Evolutionary conservation across 1,284 basidiomycete species (phyloP).

Genomic region (Tranzscheliella williamsii): DNA sequence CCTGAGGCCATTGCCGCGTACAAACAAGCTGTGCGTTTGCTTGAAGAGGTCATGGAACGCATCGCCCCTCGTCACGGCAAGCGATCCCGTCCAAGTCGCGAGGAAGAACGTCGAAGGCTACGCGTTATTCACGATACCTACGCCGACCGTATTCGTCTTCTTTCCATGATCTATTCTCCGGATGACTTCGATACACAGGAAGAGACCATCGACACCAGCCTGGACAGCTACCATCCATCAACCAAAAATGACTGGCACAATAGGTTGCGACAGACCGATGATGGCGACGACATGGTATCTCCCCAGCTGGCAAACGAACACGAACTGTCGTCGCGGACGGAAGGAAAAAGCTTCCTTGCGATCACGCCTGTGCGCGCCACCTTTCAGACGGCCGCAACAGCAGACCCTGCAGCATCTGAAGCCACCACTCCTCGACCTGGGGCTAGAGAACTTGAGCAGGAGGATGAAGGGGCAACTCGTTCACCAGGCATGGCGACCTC

Average conservation of each 20-base stretch:
- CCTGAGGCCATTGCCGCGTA: conserved; percentile 62
- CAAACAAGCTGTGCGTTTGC: conserved; percentile 58
- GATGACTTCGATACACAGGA: not conserved
- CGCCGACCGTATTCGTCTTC: conserved; percentile 60
- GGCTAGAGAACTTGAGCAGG: not conserved
- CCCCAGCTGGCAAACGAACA: conserved; percentile 3
- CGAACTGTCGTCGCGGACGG: too few species aligned
- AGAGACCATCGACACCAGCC: not conserved
- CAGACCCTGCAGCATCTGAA: too few species aligned
- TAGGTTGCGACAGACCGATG: not conserved
- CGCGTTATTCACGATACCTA: conserved; percentile 63
- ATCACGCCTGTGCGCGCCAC: conserved; percentile 15
- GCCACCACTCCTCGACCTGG: not conserved
- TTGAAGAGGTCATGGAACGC: conserved; percentile 62
- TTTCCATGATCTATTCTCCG: conserved; percentile 54
- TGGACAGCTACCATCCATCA: too few species aligned
- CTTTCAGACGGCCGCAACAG: not conserved
- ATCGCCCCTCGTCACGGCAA: conserved; percentile 55
- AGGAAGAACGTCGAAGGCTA: conserved; percentile 60
- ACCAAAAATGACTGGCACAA: conserved; percentile 5
- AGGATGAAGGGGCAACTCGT: too few species aligned
- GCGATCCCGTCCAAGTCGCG: conserved; percentile 45
- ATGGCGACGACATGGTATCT: not conserved
- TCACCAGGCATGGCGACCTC: not conserved
- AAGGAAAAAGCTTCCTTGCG: conserved; percentile 14